phyloP scores from a whole-genome alignment of 805 yeast species.

The Kluyveromyces lactis region DNA sequence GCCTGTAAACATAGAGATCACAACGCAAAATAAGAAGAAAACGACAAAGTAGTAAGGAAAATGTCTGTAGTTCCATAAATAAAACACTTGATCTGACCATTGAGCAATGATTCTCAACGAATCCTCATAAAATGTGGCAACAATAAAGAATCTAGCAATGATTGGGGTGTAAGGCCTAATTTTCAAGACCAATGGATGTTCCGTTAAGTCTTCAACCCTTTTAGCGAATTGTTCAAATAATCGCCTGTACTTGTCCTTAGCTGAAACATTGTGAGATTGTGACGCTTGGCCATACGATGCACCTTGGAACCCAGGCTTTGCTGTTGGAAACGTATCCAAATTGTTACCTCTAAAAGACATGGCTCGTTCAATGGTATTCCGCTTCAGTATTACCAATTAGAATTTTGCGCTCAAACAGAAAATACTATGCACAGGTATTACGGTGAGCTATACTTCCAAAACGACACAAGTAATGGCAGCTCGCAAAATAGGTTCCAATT shows the following conservation, averaged over 20 bases:
- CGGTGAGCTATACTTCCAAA: no score
- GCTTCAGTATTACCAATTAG: background rate
- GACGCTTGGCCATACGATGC: conserved; percentile 6
- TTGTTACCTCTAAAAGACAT: conserved; percentile 22
- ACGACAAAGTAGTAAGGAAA: conserved; percentile 70
- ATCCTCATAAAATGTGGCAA: conserved; percentile 90
- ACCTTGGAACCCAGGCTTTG: conserved; percentile 11
- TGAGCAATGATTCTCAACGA: conserved; percentile 74
- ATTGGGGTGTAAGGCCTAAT: conserved; percentile 74
- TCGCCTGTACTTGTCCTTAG: conserved; percentile 1
- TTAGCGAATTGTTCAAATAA: conserved; percentile 43
- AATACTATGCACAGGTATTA: no score
- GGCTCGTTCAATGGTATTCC: background rate
- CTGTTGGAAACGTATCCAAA: conserved; percentile 13
- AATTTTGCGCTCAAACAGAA: no score
- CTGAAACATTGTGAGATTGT: background rate
- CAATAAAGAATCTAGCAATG: conserved; percentile 82
- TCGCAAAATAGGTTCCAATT: no score
- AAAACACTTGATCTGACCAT: conserved; percentile 87
- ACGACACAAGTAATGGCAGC: no score
- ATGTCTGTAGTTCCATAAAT: conserved; percentile 70
- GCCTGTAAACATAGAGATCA: conserved; percentile 62
- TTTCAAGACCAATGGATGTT: conserved; percentile 36
- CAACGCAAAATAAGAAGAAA: conserved; percentile 56
- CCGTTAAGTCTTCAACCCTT: conserved; percentile 47